Evolutionary conservation across 164 flowering plant species (phyloP), one percentile per base, ranked within the genome.

Genomic region (Magnolia officinalis): DNA sequence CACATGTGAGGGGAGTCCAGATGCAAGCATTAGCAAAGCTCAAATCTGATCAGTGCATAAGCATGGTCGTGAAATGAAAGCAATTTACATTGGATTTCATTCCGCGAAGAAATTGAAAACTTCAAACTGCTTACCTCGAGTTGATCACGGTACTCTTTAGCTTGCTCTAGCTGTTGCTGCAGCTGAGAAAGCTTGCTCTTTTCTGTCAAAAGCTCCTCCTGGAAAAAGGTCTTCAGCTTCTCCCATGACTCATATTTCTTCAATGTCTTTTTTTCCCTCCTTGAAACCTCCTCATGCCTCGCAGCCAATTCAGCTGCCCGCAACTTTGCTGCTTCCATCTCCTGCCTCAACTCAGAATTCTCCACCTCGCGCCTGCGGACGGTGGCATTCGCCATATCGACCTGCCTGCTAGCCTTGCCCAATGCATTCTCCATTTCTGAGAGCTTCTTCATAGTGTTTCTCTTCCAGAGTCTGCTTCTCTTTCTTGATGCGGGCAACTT

Each of bases 381-480:
- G 76, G 89, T 74, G 71, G 86, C 79, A 82, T 86, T 89, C 23
- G 96, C 92, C 63, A 80, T 77, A 64, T 91, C 93, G 61, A 92
- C 89, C 86, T 91, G 94, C 52, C 85, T 88, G 77, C 84, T 82
- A 70, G 97, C 93, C 80, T 87, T 95, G 67, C 82, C 19, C 80
- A 93, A 77, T 6, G 98, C 92, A 82, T 81, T 78, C 76, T 93
- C 98, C 98, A 93, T 92, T 84, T 95, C 98, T 51, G 89, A 83
- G 6, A 90, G 91, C 82, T 91, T 88, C 83, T 95, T 95, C 90
- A 88, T 86, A 50, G 95, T 90, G 85, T 80, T n/a, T 91, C 65
- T 96, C 99, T 78, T 94, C 97, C 79, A 92, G 78, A 21, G 80
- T 70, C 70, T 88, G 93, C 82, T 89, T 91, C 78, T 94, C 98